Conservation (phyloP, 148 eudicot species). For the Fallopia convolvulus region DNA sequence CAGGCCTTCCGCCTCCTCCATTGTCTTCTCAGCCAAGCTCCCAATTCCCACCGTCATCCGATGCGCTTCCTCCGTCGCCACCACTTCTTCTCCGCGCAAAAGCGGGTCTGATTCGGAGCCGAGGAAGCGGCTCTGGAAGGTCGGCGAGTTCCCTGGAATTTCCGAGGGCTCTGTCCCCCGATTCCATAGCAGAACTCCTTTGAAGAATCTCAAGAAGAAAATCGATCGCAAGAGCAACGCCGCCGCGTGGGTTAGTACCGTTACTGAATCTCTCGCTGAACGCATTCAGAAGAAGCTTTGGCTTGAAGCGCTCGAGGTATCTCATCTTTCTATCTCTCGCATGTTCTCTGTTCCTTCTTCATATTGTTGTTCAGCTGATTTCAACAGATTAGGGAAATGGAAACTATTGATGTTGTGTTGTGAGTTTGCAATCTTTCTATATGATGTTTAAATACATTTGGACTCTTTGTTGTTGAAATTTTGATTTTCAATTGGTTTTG, state of each 20-base stretch:
- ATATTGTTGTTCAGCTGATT: too few relatives aligned
- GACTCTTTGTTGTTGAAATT: background rate
- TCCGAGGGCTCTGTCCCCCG: constrained; percentile 10
- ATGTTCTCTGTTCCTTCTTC: too few relatives aligned
- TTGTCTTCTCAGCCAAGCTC: constrained; percentile 12
- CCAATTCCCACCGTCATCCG: constrained; percentile 13
- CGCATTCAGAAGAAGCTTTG: constrained; percentile 66
- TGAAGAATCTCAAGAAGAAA: constrained; percentile 75
- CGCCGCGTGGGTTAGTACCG: constrained; percentile 78
- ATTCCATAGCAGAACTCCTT: constrained; percentile 24
- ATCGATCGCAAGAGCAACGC: constrained; percentile 50
- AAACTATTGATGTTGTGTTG: too few relatives aligned
- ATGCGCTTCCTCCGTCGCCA: constrained; percentile 19
- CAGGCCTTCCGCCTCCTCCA: constrained; percentile 16
- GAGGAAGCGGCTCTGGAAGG: constrained; percentile 64
- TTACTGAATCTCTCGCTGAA: constrained; percentile 74
- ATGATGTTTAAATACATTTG: background rate
- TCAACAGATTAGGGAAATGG: too few relatives aligned
- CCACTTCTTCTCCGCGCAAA: constrained; percentile 17
- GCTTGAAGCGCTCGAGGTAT: constrained; percentile 17
- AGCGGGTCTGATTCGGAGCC: constrained; percentile 14
- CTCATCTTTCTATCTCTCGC: too few relatives aligned
- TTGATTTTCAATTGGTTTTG: background rate
- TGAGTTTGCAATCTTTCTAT: too few relatives aligned
- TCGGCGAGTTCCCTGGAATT: constrained; percentile 42